Evolutionary conservation across 2,329 filamentous ascomycete species (phyloP), one percentile per base, ranked within the genome.

Genomic region (Exophiala sp.): DNA sequence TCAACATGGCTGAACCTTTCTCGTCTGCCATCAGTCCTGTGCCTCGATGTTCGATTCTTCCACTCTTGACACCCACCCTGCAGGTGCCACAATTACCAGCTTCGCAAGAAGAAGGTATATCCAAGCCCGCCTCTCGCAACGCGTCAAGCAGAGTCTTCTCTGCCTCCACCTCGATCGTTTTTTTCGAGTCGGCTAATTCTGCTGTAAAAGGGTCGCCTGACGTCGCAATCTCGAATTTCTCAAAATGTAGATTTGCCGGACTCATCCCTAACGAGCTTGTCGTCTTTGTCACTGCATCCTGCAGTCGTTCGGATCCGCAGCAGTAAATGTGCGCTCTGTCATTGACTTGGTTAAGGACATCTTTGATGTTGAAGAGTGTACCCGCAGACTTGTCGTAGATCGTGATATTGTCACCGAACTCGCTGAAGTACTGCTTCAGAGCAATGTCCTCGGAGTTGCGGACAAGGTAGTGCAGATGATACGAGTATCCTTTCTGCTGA

Each of bases 11-110:
- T 2, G 51, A 52, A 33, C 38, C 6, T 24, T 54, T 52, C 21
- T 53, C 50, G 14, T 50, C 41, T 20, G 49, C 41, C 50, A 50
- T 50, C 36, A 54, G 21, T 11, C 50, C 54, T 3, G 50, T 54
- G 9, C 54, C 54, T 47, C 54, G 44, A 20, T 53, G 47, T 18
- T 51, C 47, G 9, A 53, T 38, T 34, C 40, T 54, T 16, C 54
- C 54, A 11, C 46, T 42, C 38, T 54, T 54, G 9, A 57, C 54
- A 10, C 38, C 50, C 2, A 57, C 45, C 14, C 54, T 34, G 38
- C 54, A 57, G 3, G 47, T 57, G 9, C 54, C 54, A 36, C 54
- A 57, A 40, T 53, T 50, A 3, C 54, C 54, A 10, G 51, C 50
- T 38, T 57, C 54, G 16, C 54, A 57, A 11, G 54, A 57, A 5